Evolutionary conservation across 257 asterid genomes (phyloP).

Genomic region (Solanum habrochaites): DNA sequence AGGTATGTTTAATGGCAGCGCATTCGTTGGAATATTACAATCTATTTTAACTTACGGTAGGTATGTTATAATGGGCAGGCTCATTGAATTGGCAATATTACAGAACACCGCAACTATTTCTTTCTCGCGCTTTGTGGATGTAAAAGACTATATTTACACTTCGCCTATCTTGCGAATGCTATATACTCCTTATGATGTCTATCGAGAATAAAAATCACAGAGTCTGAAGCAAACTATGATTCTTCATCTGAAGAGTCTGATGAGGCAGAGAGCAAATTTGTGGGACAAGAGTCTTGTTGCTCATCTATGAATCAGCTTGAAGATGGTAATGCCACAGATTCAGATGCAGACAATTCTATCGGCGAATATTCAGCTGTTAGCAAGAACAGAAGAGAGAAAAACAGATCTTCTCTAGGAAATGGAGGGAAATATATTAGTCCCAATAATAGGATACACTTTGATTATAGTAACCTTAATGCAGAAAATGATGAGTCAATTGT

Average conservation of each 20-base stretch:
- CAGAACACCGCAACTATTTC: too few species aligned
- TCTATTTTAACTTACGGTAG: too few species aligned
- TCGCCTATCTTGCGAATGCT: neutral
- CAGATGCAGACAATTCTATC: slow-evolving; percentile 28
- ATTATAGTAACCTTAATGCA: slow-evolving; percentile 9
- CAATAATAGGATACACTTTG: slow-evolving; percentile 1
- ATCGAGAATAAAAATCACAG: slow-evolving; percentile 26
- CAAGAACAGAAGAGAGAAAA: neutral
- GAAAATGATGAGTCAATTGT: slow-evolving; percentile 25
- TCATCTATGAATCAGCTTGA: slow-evolving; percentile 26
- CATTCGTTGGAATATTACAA: neutral
- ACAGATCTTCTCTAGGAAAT: neutral
- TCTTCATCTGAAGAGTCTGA: slow-evolving; percentile 65
- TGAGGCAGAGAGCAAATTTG: slow-evolving; percentile 79
- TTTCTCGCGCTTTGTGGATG: too few species aligned
- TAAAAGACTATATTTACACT: too few species aligned
- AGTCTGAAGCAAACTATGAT: slow-evolving; percentile 26
- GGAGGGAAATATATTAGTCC: neutral
- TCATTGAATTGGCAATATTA: too few species aligned
- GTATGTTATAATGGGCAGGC: too few species aligned
- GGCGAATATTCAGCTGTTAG: slow-evolving; percentile 11
- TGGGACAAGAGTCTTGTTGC: slow-evolving; percentile 34
- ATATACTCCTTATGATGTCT: neutral
- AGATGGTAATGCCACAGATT: slow-evolving; percentile 16
- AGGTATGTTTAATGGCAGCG: slow-evolving; percentile 22